These are phyloP conservation scores for Apophysomyces sp. DNA, from an alignment of 371 early-diverging fungal species.

Conservation along the genomic window DNA sequence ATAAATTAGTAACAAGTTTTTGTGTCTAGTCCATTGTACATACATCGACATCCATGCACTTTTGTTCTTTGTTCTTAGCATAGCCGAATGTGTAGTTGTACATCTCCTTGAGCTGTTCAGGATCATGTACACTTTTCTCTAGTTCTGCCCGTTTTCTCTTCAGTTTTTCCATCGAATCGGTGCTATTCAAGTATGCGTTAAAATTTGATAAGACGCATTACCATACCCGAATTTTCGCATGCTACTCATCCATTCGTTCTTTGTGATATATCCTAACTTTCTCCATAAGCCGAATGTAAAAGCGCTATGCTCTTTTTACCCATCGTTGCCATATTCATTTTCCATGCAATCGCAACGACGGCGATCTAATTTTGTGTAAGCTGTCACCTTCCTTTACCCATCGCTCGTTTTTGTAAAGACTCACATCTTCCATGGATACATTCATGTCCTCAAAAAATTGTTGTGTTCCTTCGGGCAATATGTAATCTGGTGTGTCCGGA, in stretches of 20 bases:
- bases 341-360: constrained; percentile 63
- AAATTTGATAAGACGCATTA: not conserved
- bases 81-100: constrained; percentile 69
- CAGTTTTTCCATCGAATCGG: constrained; percentile 56
- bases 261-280: constrained; percentile 55
- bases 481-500: constrained; percentile 34
- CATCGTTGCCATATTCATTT: constrained; percentile 62
- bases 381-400: not conserved
- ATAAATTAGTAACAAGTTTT: not conserved
- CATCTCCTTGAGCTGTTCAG: constrained; percentile 58
- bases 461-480: constrained; percentile 40
- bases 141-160: constrained; percentile 41
- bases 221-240: constrained; percentile 60
- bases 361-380: constrained; percentile 34
- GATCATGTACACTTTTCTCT: constrained; percentile 39
- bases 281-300: not conserved
- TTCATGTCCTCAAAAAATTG: constrained; percentile 45
- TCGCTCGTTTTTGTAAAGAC: not conserved
- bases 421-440: constrained; percentile 42
- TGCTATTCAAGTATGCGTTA: constrained; percentile 23
- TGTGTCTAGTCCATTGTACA: not conserved
- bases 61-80: constrained; percentile 68
- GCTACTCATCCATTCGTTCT: constrained; percentile 67
- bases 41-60: constrained; percentile 69
- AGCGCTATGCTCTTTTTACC: constrained; percentile 26